Base-by-base conservation (phyloP, 768 basidiomycete species). In the Vararia minispora region DNA sequence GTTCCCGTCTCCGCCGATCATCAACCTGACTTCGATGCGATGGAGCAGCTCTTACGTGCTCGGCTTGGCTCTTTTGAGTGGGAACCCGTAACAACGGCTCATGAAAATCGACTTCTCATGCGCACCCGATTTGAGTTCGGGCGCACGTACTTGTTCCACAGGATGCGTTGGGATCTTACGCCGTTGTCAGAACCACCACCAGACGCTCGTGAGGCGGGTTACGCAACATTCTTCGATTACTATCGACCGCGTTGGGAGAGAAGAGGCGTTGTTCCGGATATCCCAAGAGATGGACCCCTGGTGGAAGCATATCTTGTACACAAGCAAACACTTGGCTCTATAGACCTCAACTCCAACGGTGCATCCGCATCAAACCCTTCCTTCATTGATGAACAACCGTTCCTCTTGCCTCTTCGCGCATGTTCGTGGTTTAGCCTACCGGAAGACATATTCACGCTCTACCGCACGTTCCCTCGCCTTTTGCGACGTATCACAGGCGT, bases 401-500 rank as follows among this genome's bases (percentile, higher is more conserved):
- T 57, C 22, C 51, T 68, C 14, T 52, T 62, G 17, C 71, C 72
- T 5, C 55, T 54, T 27, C 62, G 58, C 23, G 66, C 65, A 30
- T 83, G 75, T 51, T 58, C 61, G 25, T 71, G 72, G 64, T 56
- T 76, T n/a, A 55, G 61, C 17, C 59, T 89, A 40, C 62, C 80
- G 1, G 53, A 58, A 32, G 58, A 61, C 28, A 56, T 83, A 41
- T 40, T 40, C 39, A 27, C 36, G 20, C 35, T 48, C 23, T 69
- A 64, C 30, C 58, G 56, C 10, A 63, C 72, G 1, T 77, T 82
- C 49, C 86, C 89, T 5, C 66, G 68, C 5, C 62, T 92, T 10
- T 73, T 73, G 40, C 75, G 74, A 43, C 76, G 76, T 13, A 56
- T 86, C 37, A 79, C 75, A 2, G 73, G 76, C 49, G 51, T 73